phyloP scores from a whole-genome alignment of 768 basidiomycete species.

The Favolaschia claudopus region DNA sequence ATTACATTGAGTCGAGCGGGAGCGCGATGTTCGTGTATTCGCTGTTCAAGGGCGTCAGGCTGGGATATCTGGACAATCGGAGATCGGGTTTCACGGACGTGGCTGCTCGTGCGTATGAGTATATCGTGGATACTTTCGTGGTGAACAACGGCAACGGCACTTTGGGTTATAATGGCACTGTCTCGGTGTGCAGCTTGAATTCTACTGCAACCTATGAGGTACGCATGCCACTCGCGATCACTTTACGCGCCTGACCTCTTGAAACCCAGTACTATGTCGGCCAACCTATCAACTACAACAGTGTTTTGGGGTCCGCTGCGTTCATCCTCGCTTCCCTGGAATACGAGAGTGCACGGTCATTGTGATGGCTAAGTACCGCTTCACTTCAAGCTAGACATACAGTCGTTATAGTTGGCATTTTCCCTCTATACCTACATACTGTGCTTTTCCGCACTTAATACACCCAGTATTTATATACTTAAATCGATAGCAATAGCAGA shows the following conservation, averaged over 20 bases:
- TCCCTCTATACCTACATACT: too few species aligned
- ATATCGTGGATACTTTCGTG: constrained; percentile 30
- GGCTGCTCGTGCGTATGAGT: constrained; percentile 29
- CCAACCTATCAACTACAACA: constrained; percentile 27
- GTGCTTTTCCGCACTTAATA: too few species aligned
- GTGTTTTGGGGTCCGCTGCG: constrained; percentile 28
- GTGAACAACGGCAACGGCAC: constrained; percentile 31
- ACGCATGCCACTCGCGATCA: not conserved
- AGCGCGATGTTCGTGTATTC: constrained; percentile 35
- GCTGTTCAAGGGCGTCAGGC: constrained; percentile 30
- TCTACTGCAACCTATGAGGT: constrained; percentile 21
- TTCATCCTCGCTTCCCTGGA: constrained; percentile 33
- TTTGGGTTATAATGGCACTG: constrained; percentile 31
- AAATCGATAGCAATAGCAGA: constrained; percentile 1
- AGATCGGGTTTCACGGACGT: constrained; percentile 11
- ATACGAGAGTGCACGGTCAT: too few species aligned
- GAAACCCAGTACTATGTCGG: constrained; percentile 31
- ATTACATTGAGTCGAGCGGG: constrained; percentile 38
- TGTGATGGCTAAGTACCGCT: too few species aligned
- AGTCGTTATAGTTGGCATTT: too few species aligned
- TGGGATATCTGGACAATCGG: constrained; percentile 29
- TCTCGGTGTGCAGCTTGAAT: constrained; percentile 28
- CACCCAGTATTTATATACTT: too few species aligned
- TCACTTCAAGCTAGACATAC: too few species aligned
- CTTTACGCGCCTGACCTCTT: not conserved